Evolutionary conservation across 768 basidiomycete species (phyloP), one percentile per base, ranked within the genome.

Genomic region (Mycena leptocephala): DNA sequence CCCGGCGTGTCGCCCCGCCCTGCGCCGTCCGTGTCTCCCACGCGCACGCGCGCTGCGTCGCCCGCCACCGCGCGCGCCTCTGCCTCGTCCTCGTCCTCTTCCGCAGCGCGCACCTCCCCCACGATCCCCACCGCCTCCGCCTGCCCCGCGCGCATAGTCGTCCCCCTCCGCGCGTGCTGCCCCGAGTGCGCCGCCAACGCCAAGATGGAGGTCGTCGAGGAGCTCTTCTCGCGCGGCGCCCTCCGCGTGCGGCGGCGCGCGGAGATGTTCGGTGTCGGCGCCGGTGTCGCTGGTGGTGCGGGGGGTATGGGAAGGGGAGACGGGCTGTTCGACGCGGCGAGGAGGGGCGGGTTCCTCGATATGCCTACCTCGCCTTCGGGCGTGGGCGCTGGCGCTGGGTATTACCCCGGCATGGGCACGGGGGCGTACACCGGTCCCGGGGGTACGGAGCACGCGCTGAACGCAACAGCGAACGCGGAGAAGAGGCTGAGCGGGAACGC

Each of bases 161-260:
- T 96, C 1, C 95, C 95, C 9, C 85, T 96, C 20, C 92, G 95
- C 53, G 87, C 92, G 16, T 96, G 95, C 82, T 96, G 95, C 79
- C 82, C 88, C 11, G 89, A 91, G 56, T 96, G 95, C 80, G 88
- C 43, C 20, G 28, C 30, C 16, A 32, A 43, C 41, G 35, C 62
- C n/a, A 62, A 62, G 59, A 62, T 62, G 32, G 78, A 70, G 32
- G 78, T 58, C 20, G 13, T 0, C 24, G 73, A 74, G 67, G 78
- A 79, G 68, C 41, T 55, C 18, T 79, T 77, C 67, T 66, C 70
- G 35, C 76, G 75, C 37, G 76, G 76, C 24, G 76, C 79, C n/a
- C 30, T 69, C 43, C 70, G 77, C 32, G 74, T 78, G 24, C 30
- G 70, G 32, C 33, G 77, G 51, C 77, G 77, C 56, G 73, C 51